Conservation (phyloP, 805 yeast genomes). For the Ogataea henricii region DNA sequence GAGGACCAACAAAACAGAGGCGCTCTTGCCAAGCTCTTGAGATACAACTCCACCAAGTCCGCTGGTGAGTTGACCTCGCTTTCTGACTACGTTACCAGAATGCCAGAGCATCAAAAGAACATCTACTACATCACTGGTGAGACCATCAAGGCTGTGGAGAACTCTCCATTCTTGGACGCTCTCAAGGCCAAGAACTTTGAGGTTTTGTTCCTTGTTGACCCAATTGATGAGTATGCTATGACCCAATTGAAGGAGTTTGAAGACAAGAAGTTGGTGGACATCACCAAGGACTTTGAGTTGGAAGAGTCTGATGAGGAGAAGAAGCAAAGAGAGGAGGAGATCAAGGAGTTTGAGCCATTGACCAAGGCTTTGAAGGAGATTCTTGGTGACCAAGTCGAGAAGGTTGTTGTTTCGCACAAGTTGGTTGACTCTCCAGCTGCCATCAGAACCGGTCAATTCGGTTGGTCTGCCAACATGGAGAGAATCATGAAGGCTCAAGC, state of each 20-base stretch:
- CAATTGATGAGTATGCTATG: constrained; percentile 99
- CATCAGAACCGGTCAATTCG: constrained; percentile 99
- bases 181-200: constrained; percentile 98
- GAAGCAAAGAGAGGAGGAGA: constrained; percentile 89
- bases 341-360: constrained; percentile 87
- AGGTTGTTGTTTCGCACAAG: constrained; percentile 97
- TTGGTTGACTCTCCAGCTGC: constrained; percentile 99
- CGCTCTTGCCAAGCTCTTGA: constrained; percentile 91
- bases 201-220: constrained; percentile 96
- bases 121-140: constrained; percentile 99
- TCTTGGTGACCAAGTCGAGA: constrained; percentile 98
- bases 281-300: constrained; percentile 98
- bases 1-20: constrained; percentile 98
- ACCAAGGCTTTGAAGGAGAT: constrained; percentile 95
- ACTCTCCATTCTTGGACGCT: constrained; percentile 98
- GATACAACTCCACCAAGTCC: constrained; percentile 97
- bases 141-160: constrained; percentile 94
- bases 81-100: constrained; percentile 96
- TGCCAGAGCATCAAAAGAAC: constrained; percentile 99
- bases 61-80: constrained; percentile 92
- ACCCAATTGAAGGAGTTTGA: constrained; percentile 99
- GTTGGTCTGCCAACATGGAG: constrained; percentile 99
- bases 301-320: constrained; percentile 99
- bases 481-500: constrained; percentile 99
- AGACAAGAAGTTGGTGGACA: constrained; percentile 98